These are phyloP conservation scores for Mycosphaerella sp. DNA, from an alignment of 2,329 filamentous ascomycete species.

Conservation along the genomic window DNA sequence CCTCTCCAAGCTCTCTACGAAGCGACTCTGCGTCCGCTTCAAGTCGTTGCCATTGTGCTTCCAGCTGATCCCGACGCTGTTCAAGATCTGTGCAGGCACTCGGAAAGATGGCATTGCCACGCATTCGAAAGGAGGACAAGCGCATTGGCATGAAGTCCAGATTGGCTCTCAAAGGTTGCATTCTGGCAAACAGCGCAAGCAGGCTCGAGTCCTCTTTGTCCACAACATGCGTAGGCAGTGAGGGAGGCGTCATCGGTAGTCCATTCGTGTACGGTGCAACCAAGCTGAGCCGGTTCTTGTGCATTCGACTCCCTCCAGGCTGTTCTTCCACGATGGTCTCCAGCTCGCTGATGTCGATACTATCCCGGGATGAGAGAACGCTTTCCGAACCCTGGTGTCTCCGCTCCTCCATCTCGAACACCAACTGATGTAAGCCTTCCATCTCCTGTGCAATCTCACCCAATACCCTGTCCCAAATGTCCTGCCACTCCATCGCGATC, in stretches of 20 bases:
- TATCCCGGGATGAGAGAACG: slow-evolving; percentile 46
- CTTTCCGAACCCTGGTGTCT: slow-evolving; percentile 74
- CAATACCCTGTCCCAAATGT: slow-evolving; percentile 88
- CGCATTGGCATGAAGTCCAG: slow-evolving; percentile 96
- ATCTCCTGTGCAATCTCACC: slow-evolving; percentile 90
- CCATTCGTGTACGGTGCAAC: slow-evolving; percentile 49
- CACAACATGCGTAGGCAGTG: slow-evolving; percentile 33
- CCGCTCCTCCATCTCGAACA: slow-evolving; percentile 98
- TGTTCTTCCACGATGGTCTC: slow-evolving; percentile 91
- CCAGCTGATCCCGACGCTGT: slow-evolving; percentile 64
- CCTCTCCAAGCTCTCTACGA: slow-evolving; percentile 84
- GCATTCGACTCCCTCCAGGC: slow-evolving; percentile 47
- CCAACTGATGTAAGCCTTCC: slow-evolving; percentile 68
- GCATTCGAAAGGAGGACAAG: slow-evolving; percentile 73
- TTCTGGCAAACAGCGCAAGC: slow-evolving; percentile 83
- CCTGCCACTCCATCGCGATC: slow-evolving; percentile 98
- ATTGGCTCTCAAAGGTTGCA: slow-evolving; percentile 89
- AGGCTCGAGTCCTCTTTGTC: slow-evolving; percentile 80
- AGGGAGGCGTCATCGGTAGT: slow-evolving; percentile 49
- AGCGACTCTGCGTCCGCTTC: slow-evolving; percentile 86
- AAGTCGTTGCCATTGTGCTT: slow-evolving; percentile 80
- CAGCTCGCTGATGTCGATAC: slow-evolving; percentile 75
- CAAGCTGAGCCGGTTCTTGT: slow-evolving; percentile 62
- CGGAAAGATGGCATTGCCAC: slow-evolving; percentile 74
- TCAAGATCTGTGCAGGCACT: slow-evolving; percentile 86